Base-by-base conservation (phyloP, 768 basidiomycete species). In the Trametes elegans region DNA sequence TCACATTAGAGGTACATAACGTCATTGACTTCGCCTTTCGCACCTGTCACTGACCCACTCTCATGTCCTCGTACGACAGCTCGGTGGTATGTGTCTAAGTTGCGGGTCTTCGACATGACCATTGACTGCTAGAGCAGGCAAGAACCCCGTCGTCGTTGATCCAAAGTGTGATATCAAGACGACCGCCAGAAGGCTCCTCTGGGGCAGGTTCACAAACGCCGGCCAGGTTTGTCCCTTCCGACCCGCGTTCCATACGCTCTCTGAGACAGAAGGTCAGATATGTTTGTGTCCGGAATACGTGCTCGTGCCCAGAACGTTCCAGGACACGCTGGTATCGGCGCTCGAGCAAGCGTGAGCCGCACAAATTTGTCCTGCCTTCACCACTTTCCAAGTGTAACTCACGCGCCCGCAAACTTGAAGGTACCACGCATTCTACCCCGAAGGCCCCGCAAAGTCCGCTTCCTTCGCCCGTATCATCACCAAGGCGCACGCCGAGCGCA, bases 161-260 rank as follows among this genome's bases (percentile, higher is more conserved):
- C 77, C 87, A 0, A 84, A 81, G 49, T 39, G 32, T 44, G 84
- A 93, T 64, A 70, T 92, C 41, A 75, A 83, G 52, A 71, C 76
- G 3, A 77, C 84, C 0, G 88, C 88, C 2, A 79, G 77, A 39
- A 77, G 91, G 19, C 76, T 93, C 36, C 66, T 92, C 28, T 93
- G 89, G 88, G 90, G 90, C n/a, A 90, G 90, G 62, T 68, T 72
- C 36, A 69, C 76, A 39, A 94, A 94, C 60, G 82, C 81, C 0
- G 92, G 92, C 1, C 76, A 76, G 63, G 73, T 74, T 50, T n/a
- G 58, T 40, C 1, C 46, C 14, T 0, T 4, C 5, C 24, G 16
- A 3, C 9, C 2, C 28, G 14, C 43, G 36, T 38, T 27, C 18
- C 24, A 36, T 24, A 16, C 35, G 23, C n/a, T 31, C 28, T 26